Evolutionary conservation across 2,329 filamentous ascomycete genomes (phyloP).

Genomic region (Didymella segeticola): DNA sequence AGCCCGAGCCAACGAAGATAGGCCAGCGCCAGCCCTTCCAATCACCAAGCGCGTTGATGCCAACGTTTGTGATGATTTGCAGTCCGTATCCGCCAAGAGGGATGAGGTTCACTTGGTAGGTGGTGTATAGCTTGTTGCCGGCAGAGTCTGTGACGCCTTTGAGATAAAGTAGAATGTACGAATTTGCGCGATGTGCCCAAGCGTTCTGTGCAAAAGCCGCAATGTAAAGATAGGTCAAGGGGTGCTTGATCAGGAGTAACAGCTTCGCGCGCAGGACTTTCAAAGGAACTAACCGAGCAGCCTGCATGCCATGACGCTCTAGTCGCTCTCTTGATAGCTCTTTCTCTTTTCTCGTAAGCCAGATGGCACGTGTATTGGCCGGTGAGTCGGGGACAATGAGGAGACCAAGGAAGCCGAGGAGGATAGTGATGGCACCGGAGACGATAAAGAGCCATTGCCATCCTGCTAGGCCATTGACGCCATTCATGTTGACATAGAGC

Average conservation of each 20-base stretch:
- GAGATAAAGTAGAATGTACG: slow-evolving; percentile 19
- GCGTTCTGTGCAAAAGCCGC: slow-evolving; percentile 17
- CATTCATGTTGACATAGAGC: slow-evolving; percentile 10
- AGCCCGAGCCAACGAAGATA: slow-evolving; percentile 12
- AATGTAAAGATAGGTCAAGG: slow-evolving; percentile 17
- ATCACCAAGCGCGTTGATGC: slow-evolving; percentile 18
- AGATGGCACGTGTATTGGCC: slow-evolving; percentile 18
- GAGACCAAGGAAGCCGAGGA: slow-evolving; percentile 15
- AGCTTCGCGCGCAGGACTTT: slow-evolving; percentile 11
- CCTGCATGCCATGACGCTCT: slow-evolving; percentile 9
- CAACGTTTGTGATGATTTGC: slow-evolving; percentile 11
- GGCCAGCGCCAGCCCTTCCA: slow-evolving; percentile 21
- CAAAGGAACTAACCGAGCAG: slow-evolving; percentile 10
- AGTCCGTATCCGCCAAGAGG: slow-evolving; percentile 19
- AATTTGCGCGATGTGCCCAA: slow-evolving; percentile 21
- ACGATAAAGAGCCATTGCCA: slow-evolving; percentile 17
- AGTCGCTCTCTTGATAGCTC: slow-evolving; percentile 2
- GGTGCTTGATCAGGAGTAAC: slow-evolving; percentile 7
- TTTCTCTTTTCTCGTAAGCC: slow-evolving; percentile 12
- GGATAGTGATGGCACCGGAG: slow-evolving; percentile 16
- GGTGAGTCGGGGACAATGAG: slow-evolving; percentile 18
- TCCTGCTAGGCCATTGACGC: slow-evolving; percentile 3
- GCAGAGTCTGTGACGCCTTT: slow-evolving; percentile 12
- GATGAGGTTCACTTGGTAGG: slow-evolving; percentile 22
- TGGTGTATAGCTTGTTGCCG: slow-evolving; percentile 13